These are phyloP conservation scores for Lolium rigidum DNA, from an alignment of 176 grass and related monocot genomes.

Conservation along the genomic window DNA sequence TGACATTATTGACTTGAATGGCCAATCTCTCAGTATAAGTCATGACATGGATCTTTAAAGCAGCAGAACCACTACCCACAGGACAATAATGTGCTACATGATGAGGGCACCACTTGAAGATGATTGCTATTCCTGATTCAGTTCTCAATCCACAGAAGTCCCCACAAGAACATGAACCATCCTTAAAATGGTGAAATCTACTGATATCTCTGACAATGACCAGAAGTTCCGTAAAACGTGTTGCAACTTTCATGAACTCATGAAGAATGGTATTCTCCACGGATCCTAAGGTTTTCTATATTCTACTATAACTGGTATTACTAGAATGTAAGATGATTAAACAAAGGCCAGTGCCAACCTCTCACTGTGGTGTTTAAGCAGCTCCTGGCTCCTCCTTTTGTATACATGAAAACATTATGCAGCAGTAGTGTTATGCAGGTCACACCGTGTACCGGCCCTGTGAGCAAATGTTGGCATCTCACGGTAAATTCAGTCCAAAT, in stretches of 20 bases:
- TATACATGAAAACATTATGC: conserved; percentile 21
- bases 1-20: conserved; percentile 57
- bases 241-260: conserved; percentile 30
- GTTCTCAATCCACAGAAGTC: conserved; percentile 52
- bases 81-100: conserved; percentile 64
- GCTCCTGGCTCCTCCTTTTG: conserved; percentile 36
- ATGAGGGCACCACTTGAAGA: conserved; percentile 46
- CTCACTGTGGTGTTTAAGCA: conserved; percentile 50
- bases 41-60: conserved; percentile 60
- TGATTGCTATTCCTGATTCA: conserved; percentile 38
- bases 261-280: conserved; percentile 28
- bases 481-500: conserved; percentile 32
- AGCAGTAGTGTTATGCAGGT: conserved; percentile 41
- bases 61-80: conserved; percentile 44
- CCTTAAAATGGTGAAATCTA: conserved; percentile 62
- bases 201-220: conserved; percentile 44
- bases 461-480: conserved; percentile 41
- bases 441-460: conserved; percentile 32
- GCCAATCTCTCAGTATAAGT: conserved; percentile 40
- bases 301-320: conserved; percentile 20
- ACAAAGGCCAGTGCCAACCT: conserved; percentile 42
- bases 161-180: conserved; percentile 63
- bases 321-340: conserved; percentile 37
- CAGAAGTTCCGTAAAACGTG: conserved; percentile 34
- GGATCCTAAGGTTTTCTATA: conserved; percentile 45